Percentiles rank a stretch among this genome's conserved stretches.
These are phyloP conservation scores for Apostasia shenzhenica DNA, from an alignment of 106 monocot genomes.

Conservation along the genomic window DNA sequence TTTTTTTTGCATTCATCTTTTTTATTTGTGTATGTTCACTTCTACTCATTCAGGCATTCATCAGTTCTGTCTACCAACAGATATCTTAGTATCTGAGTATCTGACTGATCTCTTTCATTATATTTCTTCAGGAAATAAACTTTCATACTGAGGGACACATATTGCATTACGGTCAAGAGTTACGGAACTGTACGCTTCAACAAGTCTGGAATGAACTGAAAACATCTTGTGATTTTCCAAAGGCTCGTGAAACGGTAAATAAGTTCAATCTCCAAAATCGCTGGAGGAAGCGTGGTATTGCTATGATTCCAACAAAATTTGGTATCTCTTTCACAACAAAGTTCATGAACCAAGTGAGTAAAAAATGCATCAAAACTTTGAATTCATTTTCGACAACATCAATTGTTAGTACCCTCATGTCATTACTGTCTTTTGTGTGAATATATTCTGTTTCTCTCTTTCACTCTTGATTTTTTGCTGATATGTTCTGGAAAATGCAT, in stretches of 20 bases:
- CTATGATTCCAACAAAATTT: conserved; percentile 96
- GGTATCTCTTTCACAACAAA: conserved; percentile 92
- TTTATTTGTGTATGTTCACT: not conserved
- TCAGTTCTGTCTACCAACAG: not conserved
- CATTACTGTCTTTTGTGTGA: too few relatives aligned
- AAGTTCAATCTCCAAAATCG: conserved; percentile 66
- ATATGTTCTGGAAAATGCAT: not conserved
- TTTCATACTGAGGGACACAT: conserved; percentile 69
- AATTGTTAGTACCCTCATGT: too few relatives aligned
- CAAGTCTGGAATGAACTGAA: conserved; percentile 82
- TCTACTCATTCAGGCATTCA: not conserved
- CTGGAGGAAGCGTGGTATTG: conserved; percentile 87
- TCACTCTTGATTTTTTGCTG: not conserved
- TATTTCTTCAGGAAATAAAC: conserved; percentile 64
- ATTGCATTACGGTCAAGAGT: conserved; percentile 74
- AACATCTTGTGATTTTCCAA: conserved; percentile 58
- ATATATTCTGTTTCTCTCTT: not conserved
- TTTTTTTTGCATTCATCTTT: not conserved
- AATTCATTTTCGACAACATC: not conserved
- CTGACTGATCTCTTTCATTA: not conserved
- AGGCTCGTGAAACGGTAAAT: conserved; percentile 39
- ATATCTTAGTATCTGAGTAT: not conserved
- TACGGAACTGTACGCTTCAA: conserved; percentile 59
- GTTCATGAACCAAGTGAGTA: conserved; percentile 79
- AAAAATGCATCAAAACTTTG: not conserved